Base-by-base conservation (phyloP, 345 rosid genomes). In the Eucalyptus sp. region DNA sequence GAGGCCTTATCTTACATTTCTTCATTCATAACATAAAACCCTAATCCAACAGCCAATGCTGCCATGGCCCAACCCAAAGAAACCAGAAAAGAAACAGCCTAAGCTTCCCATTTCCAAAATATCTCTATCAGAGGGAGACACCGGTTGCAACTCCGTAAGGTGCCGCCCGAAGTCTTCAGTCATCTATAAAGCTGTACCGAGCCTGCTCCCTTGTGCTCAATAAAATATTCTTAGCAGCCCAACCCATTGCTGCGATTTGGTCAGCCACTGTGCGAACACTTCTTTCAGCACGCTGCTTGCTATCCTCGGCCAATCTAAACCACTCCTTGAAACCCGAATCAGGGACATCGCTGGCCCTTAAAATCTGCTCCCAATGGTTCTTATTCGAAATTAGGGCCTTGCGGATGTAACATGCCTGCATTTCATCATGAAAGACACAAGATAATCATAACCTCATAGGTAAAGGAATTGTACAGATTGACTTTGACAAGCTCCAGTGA, bases 201-300 rank as follows among this genome's bases (percentile, higher is more conserved):
- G 90, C 91, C 87, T 94, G 98, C 91, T 96, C 99, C 87, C 91
- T 90, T 29, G 93, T 64, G 62, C 89, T 95, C 89, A 96, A 92
- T 58, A 96, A 90, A 88, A 97, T 92, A 90, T 94, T 96, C 90
- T 94, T 95, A 24, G 88, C 89, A 68, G 94, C 91, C 98, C 99
- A 97, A n/a, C 98, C 98, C 43, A 87, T 86, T 52, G 91, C 89
- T 15, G 89, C 86, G 92, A 97, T 93, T 92, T 94, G 94, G 90
- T 92, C 93, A 22, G 90, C 90, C 92, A 97, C 54, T 27, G 15
- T 29, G 41, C 29, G 29, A 84, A 91, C 49, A 50, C 93, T 92
- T 86, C 27, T 68, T 46, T 60, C 48, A 54, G 93, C 95, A 10
- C 50, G 54, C 88, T 14, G 90, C 91, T 90, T 90, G 94, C 96